Conservation (phyloP, 163 green algal genomes). For the Chloromonas sp. region DNA sequence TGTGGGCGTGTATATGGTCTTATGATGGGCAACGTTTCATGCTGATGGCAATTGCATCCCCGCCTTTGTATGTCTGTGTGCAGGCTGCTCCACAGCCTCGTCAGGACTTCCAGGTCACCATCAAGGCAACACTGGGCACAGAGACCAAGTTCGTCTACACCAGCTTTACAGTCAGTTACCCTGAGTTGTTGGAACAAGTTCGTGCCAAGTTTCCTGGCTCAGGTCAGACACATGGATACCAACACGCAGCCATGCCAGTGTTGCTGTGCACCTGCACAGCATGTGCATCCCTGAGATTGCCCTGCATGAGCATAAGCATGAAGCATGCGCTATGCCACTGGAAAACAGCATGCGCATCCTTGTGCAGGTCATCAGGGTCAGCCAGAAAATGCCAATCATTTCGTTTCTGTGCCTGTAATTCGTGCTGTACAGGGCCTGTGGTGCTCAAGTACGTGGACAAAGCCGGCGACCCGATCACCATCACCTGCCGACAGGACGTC, state of each 20-base stretch:
- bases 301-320: background rate
- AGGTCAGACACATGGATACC: conserved; percentile 12
- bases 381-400: background rate
- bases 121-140: conserved; percentile 35
- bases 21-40: no score
- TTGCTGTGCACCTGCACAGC: background rate
- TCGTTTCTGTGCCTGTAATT: background rate
- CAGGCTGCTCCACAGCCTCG: conserved; percentile 3
- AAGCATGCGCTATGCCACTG: background rate
- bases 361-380: background rate
- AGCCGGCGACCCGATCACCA: conserved; percentile 72
- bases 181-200: conserved; percentile 63
- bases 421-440: conserved; percentile 44
- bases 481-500: conserved; percentile 69
- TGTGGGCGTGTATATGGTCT: no score
- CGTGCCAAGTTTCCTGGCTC: conserved; percentile 61
- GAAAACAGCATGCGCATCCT: background rate
- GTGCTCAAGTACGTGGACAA: conserved; percentile 78
- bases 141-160: conserved; percentile 71
- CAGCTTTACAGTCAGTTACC: conserved; percentile 56
- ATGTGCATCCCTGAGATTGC: background rate
- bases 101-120: conserved; percentile 25
- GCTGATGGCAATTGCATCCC: no score
- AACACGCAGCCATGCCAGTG: background rate
- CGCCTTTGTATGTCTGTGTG: background rate